Percentiles rank a stretch among this genome's conserved stretches.
Conservation (phyloP, 1,284 basidiomycete species). For the Ceratobasidium sp. region DNA sequence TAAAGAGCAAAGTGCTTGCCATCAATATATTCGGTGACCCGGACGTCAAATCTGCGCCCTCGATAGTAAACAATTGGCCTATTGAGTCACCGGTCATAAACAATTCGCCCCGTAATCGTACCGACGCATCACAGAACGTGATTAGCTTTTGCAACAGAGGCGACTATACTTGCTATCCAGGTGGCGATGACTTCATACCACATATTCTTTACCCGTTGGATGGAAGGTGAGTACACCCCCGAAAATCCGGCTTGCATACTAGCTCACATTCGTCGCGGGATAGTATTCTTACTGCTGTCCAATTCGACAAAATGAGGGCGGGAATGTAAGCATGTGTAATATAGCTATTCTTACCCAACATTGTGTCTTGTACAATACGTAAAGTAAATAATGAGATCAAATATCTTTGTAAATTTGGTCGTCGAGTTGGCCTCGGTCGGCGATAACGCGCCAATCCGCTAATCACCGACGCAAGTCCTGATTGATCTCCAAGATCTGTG, state of each 20-base stretch:
- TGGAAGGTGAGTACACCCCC: conserved; percentile 2
- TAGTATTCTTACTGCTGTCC: neutral
- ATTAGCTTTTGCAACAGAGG: conserved; percentile 27
- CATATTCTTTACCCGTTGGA: conserved; percentile 17
- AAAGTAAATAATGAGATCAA: no score
- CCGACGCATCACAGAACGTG: neutral
- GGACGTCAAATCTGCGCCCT: neutral
- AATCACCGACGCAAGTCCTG: neutral
- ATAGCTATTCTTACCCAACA: neutral
- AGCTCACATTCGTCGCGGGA: neutral
- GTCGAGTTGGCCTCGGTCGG: no score
- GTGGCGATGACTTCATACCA: neutral
- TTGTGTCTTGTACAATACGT: neutral
- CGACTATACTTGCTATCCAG: neutral
- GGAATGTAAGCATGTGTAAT: neutral
- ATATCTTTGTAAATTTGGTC: no score
- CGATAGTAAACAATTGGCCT: neutral
- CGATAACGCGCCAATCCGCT: no score
- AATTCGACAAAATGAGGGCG: neutral
- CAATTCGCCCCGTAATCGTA: neutral
- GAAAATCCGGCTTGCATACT: neutral
- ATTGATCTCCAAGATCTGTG: neutral
- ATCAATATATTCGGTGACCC: conserved; percentile 20
- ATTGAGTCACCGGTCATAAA: conserved; percentile 5
- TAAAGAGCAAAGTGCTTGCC: conserved; percentile 1